Evolutionary conservation across 257 asterid genomes (phyloP).

Genomic region (Solanum rostratum): DNA sequence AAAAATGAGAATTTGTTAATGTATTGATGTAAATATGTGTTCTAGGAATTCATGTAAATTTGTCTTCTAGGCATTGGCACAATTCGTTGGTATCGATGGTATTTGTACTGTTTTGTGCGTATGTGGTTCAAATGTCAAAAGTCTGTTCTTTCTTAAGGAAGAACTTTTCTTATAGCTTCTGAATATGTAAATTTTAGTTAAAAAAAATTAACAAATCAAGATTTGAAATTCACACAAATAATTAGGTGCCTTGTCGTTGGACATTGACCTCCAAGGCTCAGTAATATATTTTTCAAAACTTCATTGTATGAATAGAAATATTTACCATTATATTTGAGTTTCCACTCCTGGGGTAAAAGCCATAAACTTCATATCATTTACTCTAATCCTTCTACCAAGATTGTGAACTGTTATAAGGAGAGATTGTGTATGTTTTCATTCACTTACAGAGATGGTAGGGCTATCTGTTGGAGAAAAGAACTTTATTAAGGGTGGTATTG

Average conservation of each 20-base stretch:
- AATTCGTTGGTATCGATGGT: too few relatives aligned
- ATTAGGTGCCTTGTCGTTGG: not conserved
- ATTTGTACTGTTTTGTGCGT: not conserved
- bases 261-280: not conserved
- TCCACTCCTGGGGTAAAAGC: not conserved
- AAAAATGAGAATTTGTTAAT: not conserved
- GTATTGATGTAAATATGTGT: not conserved
- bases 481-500: slow-evolving; percentile 78
- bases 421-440: not conserved
- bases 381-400: not conserved
- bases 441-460: slow-evolving; percentile 55
- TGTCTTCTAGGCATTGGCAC: too few relatives aligned
- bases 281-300: not conserved
- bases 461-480: slow-evolving; percentile 65
- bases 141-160: not conserved
- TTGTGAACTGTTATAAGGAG: not conserved
- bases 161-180: not conserved
- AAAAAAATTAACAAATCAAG: not conserved
- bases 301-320: not conserved
- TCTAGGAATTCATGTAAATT: too few relatives aligned
- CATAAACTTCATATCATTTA: not conserved
- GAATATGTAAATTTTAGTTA: not conserved
- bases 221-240: not conserved
- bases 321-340: not conserved
- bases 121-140: not conserved